Base-by-base conservation (phyloP, 2,329 filamentous ascomycete genomes). In the Phaeosphaeriaceae sp. region DNA sequence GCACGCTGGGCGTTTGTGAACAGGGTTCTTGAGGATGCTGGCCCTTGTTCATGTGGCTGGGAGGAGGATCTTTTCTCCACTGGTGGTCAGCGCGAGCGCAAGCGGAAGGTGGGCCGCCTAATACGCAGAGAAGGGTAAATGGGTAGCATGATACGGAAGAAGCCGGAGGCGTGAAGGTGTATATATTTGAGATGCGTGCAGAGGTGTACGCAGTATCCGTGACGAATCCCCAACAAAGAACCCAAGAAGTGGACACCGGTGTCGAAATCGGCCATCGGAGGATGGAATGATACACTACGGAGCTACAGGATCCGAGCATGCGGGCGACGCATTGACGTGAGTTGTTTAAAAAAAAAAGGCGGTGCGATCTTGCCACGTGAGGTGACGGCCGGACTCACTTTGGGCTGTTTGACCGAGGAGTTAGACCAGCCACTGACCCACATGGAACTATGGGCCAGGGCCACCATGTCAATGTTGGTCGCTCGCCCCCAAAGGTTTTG, bases 311-410 rank as follows among this genome's bases (percentile, higher is more conserved):
- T 62, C 55, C 45, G 50, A 42, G 8, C 16, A 44, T 50, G 52
- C 49, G 50, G 51, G 52, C 52, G 33, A 46, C 46, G 53, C 55
- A 60, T 61, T 52, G 58, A 50, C 54, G 20, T 28, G 12, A 23
- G 12, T n/a, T 7, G 21, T 26, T 38, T 7, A 20, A 42, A 16
- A 43, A 35, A 17, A 12, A 29, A 20, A 17, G 21, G 21, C 12
- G 15, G 21, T 18, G 21, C 29, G 15, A 42, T 33, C 49, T 45
- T 43, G 62, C 68, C 68, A 72, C 69, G 67, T 70, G 68, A 70
- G 60, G 30, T 40, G 32, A 29, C 17, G 37, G 66, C 67, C 66
- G 68, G 52, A 55, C 48, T 47, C 63, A 55, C 58, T 40, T 49
- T 46, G 46, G 20, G 35, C 42, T 40, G 53, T 63, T 44, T 45